Evolutionary conservation across 257 asterid genomes (phyloP).

Genomic region (Penstemon barbatus): DNA sequence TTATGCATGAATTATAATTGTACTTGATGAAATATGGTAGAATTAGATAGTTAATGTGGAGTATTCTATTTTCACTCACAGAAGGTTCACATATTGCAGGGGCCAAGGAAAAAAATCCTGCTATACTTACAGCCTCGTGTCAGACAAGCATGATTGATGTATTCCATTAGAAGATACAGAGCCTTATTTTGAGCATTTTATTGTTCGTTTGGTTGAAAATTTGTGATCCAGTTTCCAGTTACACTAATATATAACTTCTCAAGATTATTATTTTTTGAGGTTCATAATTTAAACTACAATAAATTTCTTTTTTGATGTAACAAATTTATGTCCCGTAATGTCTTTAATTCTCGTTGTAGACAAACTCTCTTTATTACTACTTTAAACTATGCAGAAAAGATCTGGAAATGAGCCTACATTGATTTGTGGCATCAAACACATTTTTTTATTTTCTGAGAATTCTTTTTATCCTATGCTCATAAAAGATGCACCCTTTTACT

Average conservation of each 20-base stretch:
- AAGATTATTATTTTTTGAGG: conserved; percentile 22
- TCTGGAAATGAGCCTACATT: background rate
- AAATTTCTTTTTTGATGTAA: conserved; percentile 18
- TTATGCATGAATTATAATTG: background rate
- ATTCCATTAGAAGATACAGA: conserved; percentile 4
- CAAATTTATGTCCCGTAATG: background rate
- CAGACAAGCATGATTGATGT: conserved; percentile 44
- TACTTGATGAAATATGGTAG: conserved; percentile 2
- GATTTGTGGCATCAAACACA: too few relatives aligned
- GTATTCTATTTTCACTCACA: background rate
- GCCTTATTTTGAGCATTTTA: conserved; percentile 26
- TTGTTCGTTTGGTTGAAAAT: conserved; percentile 25
- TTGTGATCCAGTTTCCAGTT: background rate
- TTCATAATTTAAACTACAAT: conserved; percentile 15
- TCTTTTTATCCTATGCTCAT: too few relatives aligned
- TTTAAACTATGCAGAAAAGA: background rate
- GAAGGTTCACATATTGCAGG: conserved; percentile 47
- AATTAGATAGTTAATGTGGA: background rate
- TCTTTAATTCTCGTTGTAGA: too few relatives aligned
- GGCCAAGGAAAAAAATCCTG: conserved; percentile 89
- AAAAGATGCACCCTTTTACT: too few relatives aligned
- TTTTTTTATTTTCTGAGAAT: too few relatives aligned
- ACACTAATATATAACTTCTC: conserved; percentile 17
- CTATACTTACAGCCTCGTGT: conserved; percentile 57
- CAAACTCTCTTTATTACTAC: background rate